A percentile compares a stretch with the other conserved stretches of the same genome.
Conservation (phyloP, 2,329 filamentous ascomycete species). For the Colletotrichum australisinense region DNA sequence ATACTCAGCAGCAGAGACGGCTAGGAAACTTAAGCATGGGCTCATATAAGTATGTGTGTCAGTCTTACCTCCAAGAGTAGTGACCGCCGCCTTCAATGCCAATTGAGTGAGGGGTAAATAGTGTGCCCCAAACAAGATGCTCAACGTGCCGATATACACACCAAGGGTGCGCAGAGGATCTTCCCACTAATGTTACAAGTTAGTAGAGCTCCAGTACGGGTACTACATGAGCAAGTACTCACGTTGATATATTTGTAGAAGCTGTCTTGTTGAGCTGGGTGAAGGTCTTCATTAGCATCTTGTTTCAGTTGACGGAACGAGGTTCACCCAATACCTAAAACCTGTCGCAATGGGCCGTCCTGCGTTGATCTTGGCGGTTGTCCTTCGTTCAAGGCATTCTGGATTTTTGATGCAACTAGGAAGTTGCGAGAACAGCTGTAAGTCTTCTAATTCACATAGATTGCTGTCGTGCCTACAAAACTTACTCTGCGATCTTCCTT, state of each 20-base stretch:
- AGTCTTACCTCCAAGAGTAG: constrained; percentile 8
- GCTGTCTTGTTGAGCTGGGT: constrained; percentile 18
- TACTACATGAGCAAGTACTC: background rate
- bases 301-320: rapidly evolving
- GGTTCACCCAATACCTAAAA: background rate
- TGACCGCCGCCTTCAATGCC: constrained; percentile 14
- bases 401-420: background rate
- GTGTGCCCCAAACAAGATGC: constrained; percentile 13
- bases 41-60: too few relatives aligned
- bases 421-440: background rate
- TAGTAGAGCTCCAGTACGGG: too few relatives aligned
- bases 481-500: constrained; percentile 2
- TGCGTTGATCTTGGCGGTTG: background rate
- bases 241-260: constrained; percentile 29
- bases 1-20: constrained; percentile 17
- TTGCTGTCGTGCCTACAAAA: too few relatives aligned
- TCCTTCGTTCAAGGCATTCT: background rate
- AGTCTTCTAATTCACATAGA: rapidly evolving
- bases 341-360: constrained; percentile 7
- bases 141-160: constrained; percentile 5
- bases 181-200: constrained; percentile 18
- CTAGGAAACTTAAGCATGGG: too few relatives aligned
- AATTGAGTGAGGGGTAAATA: constrained; percentile 18
- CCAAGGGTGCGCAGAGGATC: constrained; percentile 22
- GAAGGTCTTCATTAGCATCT: background rate